Evolutionary conservation across 1,284 basidiomycete genomes (phyloP), one percentile per base, ranked within the genome.

Genomic region (Ganoderma sinense): DNA sequence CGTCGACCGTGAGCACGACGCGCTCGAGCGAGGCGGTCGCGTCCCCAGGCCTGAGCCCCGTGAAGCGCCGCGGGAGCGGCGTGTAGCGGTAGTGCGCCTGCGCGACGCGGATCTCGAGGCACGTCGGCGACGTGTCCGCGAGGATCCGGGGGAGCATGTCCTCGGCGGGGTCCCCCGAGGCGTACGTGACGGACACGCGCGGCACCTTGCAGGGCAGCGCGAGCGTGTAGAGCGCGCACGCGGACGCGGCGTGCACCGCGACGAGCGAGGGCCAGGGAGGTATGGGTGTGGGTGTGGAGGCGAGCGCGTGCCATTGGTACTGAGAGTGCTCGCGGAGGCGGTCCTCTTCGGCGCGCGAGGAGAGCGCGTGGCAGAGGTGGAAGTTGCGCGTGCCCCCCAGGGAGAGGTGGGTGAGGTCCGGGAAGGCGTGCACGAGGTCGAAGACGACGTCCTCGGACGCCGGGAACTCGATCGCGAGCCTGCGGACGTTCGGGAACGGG

Each of bases 401-500:
- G n/a, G 59, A 40, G 40, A 68, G 62, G 43, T 64, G 66, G 0
- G 65, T 63, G 13, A 68, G 55, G 41, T 31, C 33, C 29, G 66
- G 66, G 33, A 68, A 68, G 6, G 66, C 45, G 66, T 62, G 62
- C 11, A 56, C 66, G 16, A 68, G 66, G 23, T 31, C 61, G 41
- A 13, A n/a, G n/a, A 62, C 61, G 31, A 68, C 61, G 61, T 68
- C 66, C 1, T 59, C 62, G n/a, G 66, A 55, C 6, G 61, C 61
- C 4, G 66, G 66, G 62, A 68, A 68, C 66, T 68, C 66, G 40
- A 68, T 68, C 14, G 61, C 66, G n/a, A 68, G 66, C 41, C 40
- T 63, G 61, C 55, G 61, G 13, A 68, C 62, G 41, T 55, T 41
- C 29, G 66, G 61, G 62, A 68, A 68, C 13, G 59, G 29, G 4